Evolutionary conservation across 169 alveolate species (phyloP).

Genomic region (Plasmodium malariae): DNA sequence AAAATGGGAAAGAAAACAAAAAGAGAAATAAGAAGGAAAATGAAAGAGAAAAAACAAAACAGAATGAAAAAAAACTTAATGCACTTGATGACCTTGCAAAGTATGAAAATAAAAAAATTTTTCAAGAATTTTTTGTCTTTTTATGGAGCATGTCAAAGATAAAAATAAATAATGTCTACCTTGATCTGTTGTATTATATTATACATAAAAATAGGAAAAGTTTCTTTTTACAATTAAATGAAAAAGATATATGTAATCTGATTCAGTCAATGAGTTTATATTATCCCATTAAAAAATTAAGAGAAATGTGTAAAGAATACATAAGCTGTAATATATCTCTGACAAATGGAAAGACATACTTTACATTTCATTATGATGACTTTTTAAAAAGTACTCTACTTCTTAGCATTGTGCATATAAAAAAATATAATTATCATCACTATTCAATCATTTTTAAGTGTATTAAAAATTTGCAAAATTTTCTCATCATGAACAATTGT

Average conservation of each 20-base stretch:
- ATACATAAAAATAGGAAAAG: constrained; percentile 35
- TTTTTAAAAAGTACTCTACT: constrained; percentile 47
- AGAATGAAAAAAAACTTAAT: too few species aligned
- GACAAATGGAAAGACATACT: background rate
- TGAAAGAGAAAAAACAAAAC: background rate
- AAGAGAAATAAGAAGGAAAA: background rate
- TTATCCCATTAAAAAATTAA: constrained; percentile 65
- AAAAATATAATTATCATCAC: constrained; percentile 65
- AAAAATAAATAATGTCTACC: constrained; percentile 62
- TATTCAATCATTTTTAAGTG: constrained; percentile 63
- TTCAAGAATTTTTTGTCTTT: constrained; percentile 67
- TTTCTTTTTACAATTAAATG: constrained; percentile 30
- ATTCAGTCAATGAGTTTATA: constrained; percentile 46
- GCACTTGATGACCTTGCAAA: background rate
- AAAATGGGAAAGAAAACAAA: background rate
- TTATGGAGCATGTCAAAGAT: constrained; percentile 66
- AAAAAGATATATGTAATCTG: constrained; percentile 66
- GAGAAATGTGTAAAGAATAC: background rate
- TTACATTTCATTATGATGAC: constrained; percentile 29
- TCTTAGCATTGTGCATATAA: constrained; percentile 18
- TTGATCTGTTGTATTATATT: constrained; percentile 38
- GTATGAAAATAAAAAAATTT: background rate
- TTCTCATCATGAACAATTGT: background rate
- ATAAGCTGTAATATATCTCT: background rate
- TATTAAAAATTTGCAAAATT: constrained; percentile 38